Percentiles rank a stretch among this genome's conserved stretches.
Conservation (phyloP, 2,329 filamentous ascomycete species). For the Colletotrichum spinosum region DNA sequence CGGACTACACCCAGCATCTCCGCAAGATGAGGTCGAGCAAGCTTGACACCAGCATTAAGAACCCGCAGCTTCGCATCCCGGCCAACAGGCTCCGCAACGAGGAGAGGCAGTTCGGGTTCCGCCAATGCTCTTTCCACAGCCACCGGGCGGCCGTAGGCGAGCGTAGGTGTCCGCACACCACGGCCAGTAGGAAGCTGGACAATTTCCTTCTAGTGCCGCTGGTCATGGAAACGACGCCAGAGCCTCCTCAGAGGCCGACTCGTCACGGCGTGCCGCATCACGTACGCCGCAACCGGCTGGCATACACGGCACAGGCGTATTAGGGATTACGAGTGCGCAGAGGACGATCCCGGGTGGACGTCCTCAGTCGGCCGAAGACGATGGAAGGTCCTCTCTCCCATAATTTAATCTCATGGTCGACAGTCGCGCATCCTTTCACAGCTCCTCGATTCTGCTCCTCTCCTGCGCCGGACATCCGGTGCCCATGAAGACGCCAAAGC, state of each 20-base stretch:
- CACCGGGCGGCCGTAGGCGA: conserved; percentile 67
- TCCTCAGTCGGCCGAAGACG: background rate
- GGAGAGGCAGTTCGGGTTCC: conserved; percentile 69
- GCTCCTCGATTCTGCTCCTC: conserved; percentile 20
- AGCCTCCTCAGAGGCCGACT: conserved; percentile 1
- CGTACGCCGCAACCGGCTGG: conserved; percentile 7
- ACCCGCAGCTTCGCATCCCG: conserved; percentile 69
- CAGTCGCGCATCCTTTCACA: conserved; percentile 6
- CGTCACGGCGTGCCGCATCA: conserved; percentile 13
- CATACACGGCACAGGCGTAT: conserved; percentile 17
- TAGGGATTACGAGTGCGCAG: background rate
- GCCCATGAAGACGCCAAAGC: conserved; percentile 33
- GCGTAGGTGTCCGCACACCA: conserved; percentile 61
- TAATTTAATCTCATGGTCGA: conserved; percentile 17
- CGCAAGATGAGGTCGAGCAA: conserved; percentile 63
- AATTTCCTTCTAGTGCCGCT: conserved; percentile 39
- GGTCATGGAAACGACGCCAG: conserved; percentile 32
- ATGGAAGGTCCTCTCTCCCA: background rate
- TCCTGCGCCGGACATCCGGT: conserved; percentile 4
- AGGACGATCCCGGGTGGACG: background rate
- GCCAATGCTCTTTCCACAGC: conserved; percentile 71
- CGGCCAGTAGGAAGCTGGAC: conserved; percentile 31
- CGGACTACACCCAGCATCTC: conserved; percentile 64
- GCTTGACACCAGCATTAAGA: conserved; percentile 67
- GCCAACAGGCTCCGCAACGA: conserved; percentile 67